Evolutionary conservation across 2,329 filamentous ascomycete genomes (phyloP).

Genomic region (Lecanoromycetidae sp.): DNA sequence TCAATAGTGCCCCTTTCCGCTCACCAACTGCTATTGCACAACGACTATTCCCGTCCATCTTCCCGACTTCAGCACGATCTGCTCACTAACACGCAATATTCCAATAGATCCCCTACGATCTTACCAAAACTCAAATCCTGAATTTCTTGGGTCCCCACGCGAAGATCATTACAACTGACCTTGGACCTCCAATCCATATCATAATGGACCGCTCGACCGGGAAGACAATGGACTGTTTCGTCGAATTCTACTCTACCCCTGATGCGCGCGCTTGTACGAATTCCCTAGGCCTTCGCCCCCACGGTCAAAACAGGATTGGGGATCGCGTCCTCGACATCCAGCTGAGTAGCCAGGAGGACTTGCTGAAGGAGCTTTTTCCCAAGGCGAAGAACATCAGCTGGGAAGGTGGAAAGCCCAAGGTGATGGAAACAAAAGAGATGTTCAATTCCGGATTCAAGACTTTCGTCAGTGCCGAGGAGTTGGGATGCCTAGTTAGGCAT

Average conservation of each 20-base stretch:
- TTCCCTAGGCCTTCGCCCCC: constrained; percentile 28
- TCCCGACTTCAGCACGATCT: too few relatives aligned
- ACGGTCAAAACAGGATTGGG: constrained; percentile 33
- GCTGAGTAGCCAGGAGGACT: constrained; percentile 35
- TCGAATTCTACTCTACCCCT: constrained; percentile 32
- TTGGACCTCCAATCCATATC: constrained; percentile 40
- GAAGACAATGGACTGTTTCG: constrained; percentile 44
- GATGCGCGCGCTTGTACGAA: constrained; percentile 31
- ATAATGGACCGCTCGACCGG: constrained; percentile 47
- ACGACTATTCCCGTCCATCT: too few relatives aligned
- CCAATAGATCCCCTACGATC: constrained; percentile 38
- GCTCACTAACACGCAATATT: background rate
- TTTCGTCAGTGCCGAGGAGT: constrained; percentile 40
- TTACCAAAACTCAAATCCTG: constrained; percentile 37
- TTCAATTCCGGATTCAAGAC: constrained; percentile 40
- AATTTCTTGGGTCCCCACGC: constrained; percentile 36
- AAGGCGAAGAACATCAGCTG: constrained; percentile 39
- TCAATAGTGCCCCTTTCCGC: too few relatives aligned
- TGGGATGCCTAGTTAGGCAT: constrained; percentile 35
- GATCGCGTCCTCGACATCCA: constrained; percentile 36
- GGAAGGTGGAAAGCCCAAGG: constrained; percentile 27
- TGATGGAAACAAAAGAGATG: constrained; percentile 27
- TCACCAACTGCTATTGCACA: too few relatives aligned
- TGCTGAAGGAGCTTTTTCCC: constrained; percentile 42
- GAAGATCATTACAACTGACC: constrained; percentile 26